Conservation (phyloP, 2,329 filamentous ascomycete species). For the Colletotrichum melonis region DNA sequence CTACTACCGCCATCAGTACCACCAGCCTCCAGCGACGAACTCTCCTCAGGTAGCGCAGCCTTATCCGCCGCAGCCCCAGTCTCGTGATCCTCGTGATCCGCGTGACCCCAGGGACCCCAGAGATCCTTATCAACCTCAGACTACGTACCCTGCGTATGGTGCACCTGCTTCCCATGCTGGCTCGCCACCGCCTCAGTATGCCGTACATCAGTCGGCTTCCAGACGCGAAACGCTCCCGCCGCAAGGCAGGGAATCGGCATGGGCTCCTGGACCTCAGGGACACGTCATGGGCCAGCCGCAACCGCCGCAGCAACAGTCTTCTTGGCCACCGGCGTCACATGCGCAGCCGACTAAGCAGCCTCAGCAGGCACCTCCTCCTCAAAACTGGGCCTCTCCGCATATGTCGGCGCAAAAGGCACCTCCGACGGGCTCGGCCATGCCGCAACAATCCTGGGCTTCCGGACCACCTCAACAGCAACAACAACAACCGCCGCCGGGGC, state of each 20-base stretch:
- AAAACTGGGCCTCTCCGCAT: constrained; percentile 52
- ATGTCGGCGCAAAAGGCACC: constrained; percentile 49
- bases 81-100: constrained; percentile 24
- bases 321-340: constrained; percentile 48
- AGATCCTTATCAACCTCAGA: constrained; percentile 56
- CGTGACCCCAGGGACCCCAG: constrained; percentile 35
- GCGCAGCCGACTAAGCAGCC: constrained; percentile 45
- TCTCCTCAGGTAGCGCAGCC: constrained; percentile 61
- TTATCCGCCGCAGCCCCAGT: constrained; percentile 55
- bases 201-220: constrained; percentile 56
- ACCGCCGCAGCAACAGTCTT: constrained; percentile 43
- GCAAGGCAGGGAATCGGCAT: constrained; percentile 48
- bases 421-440: constrained; percentile 45
- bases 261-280: constrained; percentile 43
- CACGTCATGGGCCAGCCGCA: constrained; percentile 40
- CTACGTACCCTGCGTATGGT: constrained; percentile 55
- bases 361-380: constrained; percentile 39
- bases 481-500: constrained; percentile 35
- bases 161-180: constrained; percentile 51
- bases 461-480: constrained; percentile 40
- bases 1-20: constrained; percentile 58
- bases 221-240: constrained; percentile 55
- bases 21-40: constrained; percentile 50
- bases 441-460: constrained; percentile 47
- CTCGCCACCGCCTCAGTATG: constrained; percentile 68